These are phyloP conservation scores for Bidens hawaiensis DNA, from an alignment of 140 eudicot genomes.

Conservation along the genomic window DNA sequence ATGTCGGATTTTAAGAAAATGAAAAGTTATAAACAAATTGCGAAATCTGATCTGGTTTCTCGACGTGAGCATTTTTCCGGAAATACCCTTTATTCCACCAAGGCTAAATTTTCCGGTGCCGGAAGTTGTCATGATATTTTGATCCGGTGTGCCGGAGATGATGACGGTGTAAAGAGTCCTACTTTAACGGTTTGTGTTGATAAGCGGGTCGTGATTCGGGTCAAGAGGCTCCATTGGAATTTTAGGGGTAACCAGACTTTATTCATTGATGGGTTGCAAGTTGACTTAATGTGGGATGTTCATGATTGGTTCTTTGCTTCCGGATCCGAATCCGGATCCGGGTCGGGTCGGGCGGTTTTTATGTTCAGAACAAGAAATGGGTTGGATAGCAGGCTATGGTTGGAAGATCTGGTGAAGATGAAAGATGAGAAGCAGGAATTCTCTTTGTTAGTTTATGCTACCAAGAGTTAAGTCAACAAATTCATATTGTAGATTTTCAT, in stretches of 20 bases:
- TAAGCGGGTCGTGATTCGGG: conserved; percentile 71
- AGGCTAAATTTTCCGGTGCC: conserved; percentile 54
- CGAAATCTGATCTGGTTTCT: conserved; percentile 44
- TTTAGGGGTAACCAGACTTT: conserved; percentile 91
- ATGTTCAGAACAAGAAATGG: conserved; percentile 92
- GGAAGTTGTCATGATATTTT: conserved; percentile 63
- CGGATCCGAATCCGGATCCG: conserved; percentile 17
- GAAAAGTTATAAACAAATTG: conserved; percentile 23
- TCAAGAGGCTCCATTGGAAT: conserved; percentile 87
- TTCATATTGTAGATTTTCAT: conserved; percentile 3
- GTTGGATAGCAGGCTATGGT: conserved; percentile 86
- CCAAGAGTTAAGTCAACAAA: conserved; percentile 48
- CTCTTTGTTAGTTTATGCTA: conserved; percentile 71
- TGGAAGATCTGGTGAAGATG: conserved; percentile 61
- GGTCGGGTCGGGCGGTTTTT: conserved; percentile 69
- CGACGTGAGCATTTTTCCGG: conserved; percentile 80
- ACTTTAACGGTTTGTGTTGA: conserved; percentile 63
- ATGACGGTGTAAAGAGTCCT: conserved; percentile 58
- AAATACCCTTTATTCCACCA: conserved; percentile 53
- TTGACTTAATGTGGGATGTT: conserved; percentile 95
- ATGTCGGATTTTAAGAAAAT: conserved; percentile 39
- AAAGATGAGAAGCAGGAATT: conserved; percentile 62
- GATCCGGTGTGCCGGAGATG: conserved; percentile 66
- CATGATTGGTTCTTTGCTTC: conserved; percentile 75
- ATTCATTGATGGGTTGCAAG: conserved; percentile 80